Evolutionary conservation across 2,329 filamentous ascomycete species (phyloP), one percentile per base, ranked within the genome.

Genomic region (Aspergillus costaricaensis): DNA sequence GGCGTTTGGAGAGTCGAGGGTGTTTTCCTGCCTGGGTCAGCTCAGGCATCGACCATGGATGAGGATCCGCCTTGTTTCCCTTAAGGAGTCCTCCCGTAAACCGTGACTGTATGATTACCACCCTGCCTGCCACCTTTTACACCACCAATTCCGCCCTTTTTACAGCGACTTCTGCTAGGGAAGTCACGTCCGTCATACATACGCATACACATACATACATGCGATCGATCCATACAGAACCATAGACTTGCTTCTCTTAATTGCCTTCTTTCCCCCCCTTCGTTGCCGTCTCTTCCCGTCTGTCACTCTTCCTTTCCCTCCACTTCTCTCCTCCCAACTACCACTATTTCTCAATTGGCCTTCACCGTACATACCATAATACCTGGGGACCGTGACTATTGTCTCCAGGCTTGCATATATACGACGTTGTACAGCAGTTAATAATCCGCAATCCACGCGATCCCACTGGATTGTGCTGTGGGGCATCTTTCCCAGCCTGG

Each of bases 401-500:
- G 23, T 39, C 21, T 21, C 17, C 8, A 21, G 23, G 30, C 41
- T 55, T 60, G 60, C 62, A 63, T 57, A 57, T 53, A 56, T 51
- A 52, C 23, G 55, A 30, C 32, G 36, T 60, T 53, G 55, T 59
- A 58, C 56, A 51, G 36, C 50, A 39, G 14, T 61, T 50, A 52
- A 55, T 62, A 63, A 64, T 60, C 65, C 53, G 43, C 61, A 62
- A 67, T 66, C 63, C 65, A 70, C 72, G 72, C 72, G 73, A 67
- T 59, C 57, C 64, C 49, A 62, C 55, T 57, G 57, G 62, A 52
- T 69, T 67, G 62, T 70, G 68, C 70, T 68, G 75, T 76, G 76
- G 76, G 75, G 74, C 73, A 68, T 67, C 69, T 65, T 67, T 69
- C 68, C 70, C 70, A 66, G 68, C 66, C 61, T 67, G 61, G 61